Base-by-base conservation (phyloP, 352 stramenopile genomes). In the Phytophthora citricola region DNA sequence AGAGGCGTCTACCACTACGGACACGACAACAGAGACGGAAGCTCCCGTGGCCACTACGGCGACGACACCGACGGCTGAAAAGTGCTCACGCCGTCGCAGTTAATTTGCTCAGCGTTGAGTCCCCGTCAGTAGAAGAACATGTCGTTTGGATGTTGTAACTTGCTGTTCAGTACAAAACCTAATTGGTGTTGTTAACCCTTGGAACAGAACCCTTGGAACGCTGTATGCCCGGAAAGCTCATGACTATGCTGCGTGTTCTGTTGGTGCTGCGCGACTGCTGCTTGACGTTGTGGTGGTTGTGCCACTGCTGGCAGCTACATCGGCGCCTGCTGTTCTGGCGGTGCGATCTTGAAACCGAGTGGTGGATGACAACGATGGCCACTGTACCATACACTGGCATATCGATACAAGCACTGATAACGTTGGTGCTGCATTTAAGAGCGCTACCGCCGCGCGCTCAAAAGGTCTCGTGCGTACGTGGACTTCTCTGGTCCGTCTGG, bases 81-180 rank as follows among this genome's bases (percentile, higher is more conserved):
- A 73, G 15, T 69, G 65, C 14, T 64, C 44, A 14, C 65, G 65
- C 8, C 65, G 51, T 36, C 65, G 58, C 17, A 69, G 58, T 31
- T 73, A 69, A 58, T 8, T 15, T 50, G 29, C 2, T 43, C 2
- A 9, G 12, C n/a, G 4, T 31, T 36, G 11, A 36, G 8, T 4
- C 8, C 31, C 31, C 12, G 58, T 32, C 7, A 47, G 55, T 52
- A 66, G 32, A 59, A 22, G 38, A 40, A 47, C 31, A 12, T 38
- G 29, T 48, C 48, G 44, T 63, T 59, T 66, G 56, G 17, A 60
- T 56, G 61, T 20, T 41, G 63, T 66, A 62, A 59, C 31, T 67
- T 52, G 27, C 6, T 57, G 48, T 58, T 43, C 34, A 66, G 44
- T 65, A 65, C 39, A 65, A 26, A 63, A 10, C 4, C 38, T 61